Percentiles rank a stretch among this genome's conserved stretches.
Conservation (phyloP, 2,329 filamentous ascomycete species). For the Teratosphaeria viscida region DNA sequence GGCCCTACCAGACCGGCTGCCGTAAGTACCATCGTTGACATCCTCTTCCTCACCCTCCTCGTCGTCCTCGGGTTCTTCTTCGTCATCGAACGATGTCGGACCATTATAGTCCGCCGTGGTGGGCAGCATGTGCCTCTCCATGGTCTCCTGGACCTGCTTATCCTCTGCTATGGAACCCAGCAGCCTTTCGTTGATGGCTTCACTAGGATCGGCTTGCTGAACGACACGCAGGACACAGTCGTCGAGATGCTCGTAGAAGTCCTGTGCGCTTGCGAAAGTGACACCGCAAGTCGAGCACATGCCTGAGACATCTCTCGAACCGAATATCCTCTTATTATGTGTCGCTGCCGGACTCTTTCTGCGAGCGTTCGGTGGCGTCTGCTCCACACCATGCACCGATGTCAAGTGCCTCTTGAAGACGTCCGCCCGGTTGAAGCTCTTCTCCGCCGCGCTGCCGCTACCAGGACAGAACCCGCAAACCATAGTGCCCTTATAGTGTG, state of each 20-base stretch:
- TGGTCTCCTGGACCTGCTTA: slow-evolving; percentile 45
- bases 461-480: slow-evolving; percentile 91
- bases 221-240: slow-evolving; percentile 57
- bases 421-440: slow-evolving; percentile 90
- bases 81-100: slow-evolving; percentile 39
- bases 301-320: slow-evolving; percentile 65
- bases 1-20: slow-evolving; percentile 34
- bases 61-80: slow-evolving; percentile 51
- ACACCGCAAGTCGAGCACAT: slow-evolving; percentile 86
- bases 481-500: slow-evolving; percentile 96
- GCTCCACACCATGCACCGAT: slow-evolving; percentile 83
- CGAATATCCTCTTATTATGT: slow-evolving; percentile 51
- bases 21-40: slow-evolving; percentile 45
- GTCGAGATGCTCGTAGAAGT: slow-evolving; percentile 93
- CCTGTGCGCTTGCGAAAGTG: slow-evolving; percentile 77
- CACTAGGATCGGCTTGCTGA: slow-evolving; percentile 47
- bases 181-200: slow-evolving; percentile 47
- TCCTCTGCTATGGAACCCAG: slow-evolving; percentile 51
- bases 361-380: slow-evolving; percentile 82
- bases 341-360: slow-evolving; percentile 50
- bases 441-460: slow-evolving; percentile 77
- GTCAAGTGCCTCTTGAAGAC: slow-evolving; percentile 93
- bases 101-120: slow-evolving; percentile 35
- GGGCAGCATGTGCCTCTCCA: slow-evolving; percentile 48
- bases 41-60: slow-evolving; percentile 46